Base-by-base conservation (phyloP, 2,329 filamentous ascomycete species). In the Alternaria alternata region DNA sequence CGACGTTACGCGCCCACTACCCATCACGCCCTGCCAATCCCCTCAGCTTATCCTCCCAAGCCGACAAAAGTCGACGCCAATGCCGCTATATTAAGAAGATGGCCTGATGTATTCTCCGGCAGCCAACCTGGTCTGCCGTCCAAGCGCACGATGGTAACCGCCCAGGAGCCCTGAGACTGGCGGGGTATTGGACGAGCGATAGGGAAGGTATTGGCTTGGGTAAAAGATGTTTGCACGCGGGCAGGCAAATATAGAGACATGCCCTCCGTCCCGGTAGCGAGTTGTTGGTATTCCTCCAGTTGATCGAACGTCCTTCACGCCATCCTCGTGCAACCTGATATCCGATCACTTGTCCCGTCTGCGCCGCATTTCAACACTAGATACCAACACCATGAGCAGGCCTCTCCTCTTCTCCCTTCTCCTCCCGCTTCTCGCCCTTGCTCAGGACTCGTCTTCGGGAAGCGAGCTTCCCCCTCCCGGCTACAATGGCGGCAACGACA, bases 401-500 rank as follows among this genome's bases (percentile, higher is more conserved):
- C 42, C 69, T 63, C 59, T 70, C 34, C 59, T 73, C 56, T 58
- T 73, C 61, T 68, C 61, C 42, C 62, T 64, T 18, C 67, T 77
- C 20, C 54, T 77, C 9, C 67, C 73, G 54, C 63, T 77, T 28
- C 61, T 75, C 51, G 66, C 63, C 49, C 61, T 75, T 54, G 74
- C 73, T 16, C 73, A 76, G 43, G 64, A 70, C 49, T 61, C 70
- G 18, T 61, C 61, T 8, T 63, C 66, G 9, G 55, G 46, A 7
- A 65, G 67, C 26, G 60, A 64, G n/a, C 64, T 67, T 8, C 70
- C 74, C 30, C 70, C 70, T 41, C 55, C 71, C 9, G 70, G 70
- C 39, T 78, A 77, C 68, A 78, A 78, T 62, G 76, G 76, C 59
- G 76, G 76, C 8, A 73, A 68, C 9, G 76, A 78, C 62, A 77